These are phyloP conservation scores for Pisolithus sp. DNA, from an alignment of 768 basidiomycete genomes.

Conservation along the genomic window DNA sequence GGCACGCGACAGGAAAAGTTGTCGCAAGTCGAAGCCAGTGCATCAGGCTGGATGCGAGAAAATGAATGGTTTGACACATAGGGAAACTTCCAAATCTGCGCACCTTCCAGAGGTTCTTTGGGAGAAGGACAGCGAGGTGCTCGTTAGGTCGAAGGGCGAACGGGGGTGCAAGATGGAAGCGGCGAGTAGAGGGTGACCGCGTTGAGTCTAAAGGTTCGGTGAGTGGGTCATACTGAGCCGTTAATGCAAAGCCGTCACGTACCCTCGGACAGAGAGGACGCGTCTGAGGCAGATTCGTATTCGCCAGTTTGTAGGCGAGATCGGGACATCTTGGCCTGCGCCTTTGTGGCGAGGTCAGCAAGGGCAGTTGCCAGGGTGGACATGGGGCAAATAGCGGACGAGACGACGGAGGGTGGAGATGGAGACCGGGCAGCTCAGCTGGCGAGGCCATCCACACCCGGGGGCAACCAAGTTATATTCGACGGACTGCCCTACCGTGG, in stretches of 20 bases:
- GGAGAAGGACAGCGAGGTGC: conserved; percentile 72
- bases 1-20: conserved; percentile 60
- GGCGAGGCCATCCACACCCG: neutral
- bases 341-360: conserved; percentile 22
- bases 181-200: conserved; percentile 14
- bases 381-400: conserved; percentile 15
- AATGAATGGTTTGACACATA: conserved; percentile 14
- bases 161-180: conserved; percentile 11
- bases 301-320: conserved; percentile 3
- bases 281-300: conserved; percentile 13
- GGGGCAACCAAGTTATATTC: conserved; percentile 25
- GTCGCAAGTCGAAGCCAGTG: conserved; percentile 57
- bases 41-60: conserved; percentile 45
- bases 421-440: neutral
- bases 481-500: conserved; percentile 15
- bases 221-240: neutral
- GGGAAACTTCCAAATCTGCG: conserved; percentile 6
- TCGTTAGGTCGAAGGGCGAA: conserved; percentile 42
- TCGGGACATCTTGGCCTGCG: conserved; percentile 13
- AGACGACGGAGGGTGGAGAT: conserved; percentile 5
- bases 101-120: conserved; percentile 71
- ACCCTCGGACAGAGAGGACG: conserved; percentile 14
- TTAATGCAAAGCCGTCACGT: neutral
- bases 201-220: conserved; percentile 12
- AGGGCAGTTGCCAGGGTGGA: conserved; percentile 21